These are phyloP conservation scores for Aspergillus asperescens DNA, from an alignment of 495 filamentous ascomycete genomes.

Conservation along the genomic window DNA sequence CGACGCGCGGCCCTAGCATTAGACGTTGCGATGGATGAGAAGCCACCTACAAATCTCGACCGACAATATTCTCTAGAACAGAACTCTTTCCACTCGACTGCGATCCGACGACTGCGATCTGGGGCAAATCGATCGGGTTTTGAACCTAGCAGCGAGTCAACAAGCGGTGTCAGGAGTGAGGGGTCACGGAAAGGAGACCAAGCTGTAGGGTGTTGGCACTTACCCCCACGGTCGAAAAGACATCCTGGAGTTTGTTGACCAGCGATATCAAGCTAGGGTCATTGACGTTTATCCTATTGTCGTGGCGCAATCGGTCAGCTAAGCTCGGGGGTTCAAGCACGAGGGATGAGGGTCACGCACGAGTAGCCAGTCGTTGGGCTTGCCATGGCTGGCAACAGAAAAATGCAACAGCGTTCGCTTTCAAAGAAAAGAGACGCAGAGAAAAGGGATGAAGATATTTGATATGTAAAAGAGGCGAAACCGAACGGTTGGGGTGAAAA, in stretches of 20 bases:
- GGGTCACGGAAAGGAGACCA: slow-evolving; percentile 10
- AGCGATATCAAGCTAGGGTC: slow-evolving; percentile 81
- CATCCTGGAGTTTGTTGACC: slow-evolving; percentile 99
- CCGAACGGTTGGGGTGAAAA: slow-evolving; percentile 1
- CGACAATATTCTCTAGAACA: slow-evolving; percentile 99
- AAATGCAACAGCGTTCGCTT: slow-evolving; percentile 17
- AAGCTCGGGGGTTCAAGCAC: slow-evolving; percentile 23
- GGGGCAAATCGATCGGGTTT: slow-evolving; percentile 98
- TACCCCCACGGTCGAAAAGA: slow-evolving; percentile 97
- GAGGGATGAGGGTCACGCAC: slow-evolving; percentile 34
- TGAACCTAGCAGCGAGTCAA: slow-evolving; percentile 54
- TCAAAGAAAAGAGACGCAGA: slow-evolving; percentile 11
- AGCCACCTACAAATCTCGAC: slow-evolving; percentile 84
- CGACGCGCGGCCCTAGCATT: slow-evolving; percentile 17
- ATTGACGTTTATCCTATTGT: slow-evolving; percentile 68
- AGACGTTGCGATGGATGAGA: slow-evolving; percentile 8
- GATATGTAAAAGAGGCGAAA: slow-evolving; percentile 3
- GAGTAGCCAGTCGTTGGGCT: slow-evolving; percentile 41
- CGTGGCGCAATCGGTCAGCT: slow-evolving; percentile 26
- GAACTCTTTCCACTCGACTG: slow-evolving; percentile 99
- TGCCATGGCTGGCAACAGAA: slow-evolving; percentile 43
- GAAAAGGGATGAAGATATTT: slow-evolving; percentile 4
- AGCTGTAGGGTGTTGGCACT: slow-evolving; percentile 31
- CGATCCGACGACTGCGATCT: slow-evolving; percentile 97
- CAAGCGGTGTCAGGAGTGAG: slow-evolving; percentile 30